These are phyloP conservation scores for Talaromyces proteolyticus DNA, from an alignment of 495 filamentous ascomycete species.

Conservation along the genomic window DNA sequence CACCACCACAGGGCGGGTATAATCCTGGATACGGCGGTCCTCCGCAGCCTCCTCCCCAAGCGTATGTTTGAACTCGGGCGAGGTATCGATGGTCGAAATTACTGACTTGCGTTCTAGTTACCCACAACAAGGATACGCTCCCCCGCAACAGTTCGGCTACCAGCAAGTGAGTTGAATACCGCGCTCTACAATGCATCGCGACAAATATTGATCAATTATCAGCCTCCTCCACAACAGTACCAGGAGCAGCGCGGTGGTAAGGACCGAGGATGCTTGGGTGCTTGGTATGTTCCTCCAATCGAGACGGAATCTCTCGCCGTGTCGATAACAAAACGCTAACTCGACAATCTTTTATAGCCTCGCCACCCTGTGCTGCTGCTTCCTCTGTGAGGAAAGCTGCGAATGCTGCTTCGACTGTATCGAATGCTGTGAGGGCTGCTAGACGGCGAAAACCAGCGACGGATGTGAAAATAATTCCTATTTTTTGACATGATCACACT, in stretches of 20 bases:
- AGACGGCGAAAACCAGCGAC: conserved; percentile 6
- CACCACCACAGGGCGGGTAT: conserved; percentile 12
- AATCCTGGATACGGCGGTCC: conserved; percentile 16
- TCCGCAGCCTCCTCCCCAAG: conserved; percentile 18
- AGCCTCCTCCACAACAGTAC: conserved; percentile 45
- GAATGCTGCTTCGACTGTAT: conserved; percentile 70
- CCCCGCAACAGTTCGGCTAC: conserved; percentile 15
- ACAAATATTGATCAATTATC: conserved; percentile 9
- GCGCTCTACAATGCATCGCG: neutral
- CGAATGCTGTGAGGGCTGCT: conserved; percentile 58
- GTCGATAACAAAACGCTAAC: conserved; percentile 8
- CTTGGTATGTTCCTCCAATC: conserved; percentile 39
- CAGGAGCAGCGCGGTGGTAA: conserved; percentile 37
- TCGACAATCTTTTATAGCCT: conserved; percentile 40
- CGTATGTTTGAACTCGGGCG: conserved; percentile 16
- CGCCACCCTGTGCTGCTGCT: conserved; percentile 70
- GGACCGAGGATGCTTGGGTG: conserved; percentile 55
- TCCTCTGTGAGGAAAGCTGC: conserved; percentile 71
- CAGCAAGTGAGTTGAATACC: conserved; percentile 5
- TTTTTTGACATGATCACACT: neutral
- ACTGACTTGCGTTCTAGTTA: neutral
- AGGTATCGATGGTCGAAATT: neutral
- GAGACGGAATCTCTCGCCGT: neutral
- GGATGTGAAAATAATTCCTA: conserved; percentile 7
- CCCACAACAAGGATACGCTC: conserved; percentile 16